Conservation (phyloP, 31 red algal species). For the Asparagopsis taxiformis region DNA sequence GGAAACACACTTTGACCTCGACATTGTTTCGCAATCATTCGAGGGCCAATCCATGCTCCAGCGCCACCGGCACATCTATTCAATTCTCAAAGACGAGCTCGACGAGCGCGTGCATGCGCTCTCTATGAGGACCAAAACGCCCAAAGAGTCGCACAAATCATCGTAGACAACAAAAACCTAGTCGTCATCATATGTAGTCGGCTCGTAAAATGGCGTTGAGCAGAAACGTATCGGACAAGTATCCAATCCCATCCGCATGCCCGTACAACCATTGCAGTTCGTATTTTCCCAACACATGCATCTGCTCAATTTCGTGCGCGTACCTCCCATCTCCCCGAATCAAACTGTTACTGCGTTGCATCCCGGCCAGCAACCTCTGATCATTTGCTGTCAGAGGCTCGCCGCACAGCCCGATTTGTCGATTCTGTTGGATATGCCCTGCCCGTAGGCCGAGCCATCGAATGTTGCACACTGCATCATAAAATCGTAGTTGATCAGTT, state of each 20-base stretch:
- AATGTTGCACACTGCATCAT: slow-evolving; percentile 35
- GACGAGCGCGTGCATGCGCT: slow-evolving; percentile 65
- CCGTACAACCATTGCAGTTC: slow-evolving; percentile 69
- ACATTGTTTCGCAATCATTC: slow-evolving; percentile 58
- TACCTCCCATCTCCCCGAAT: slow-evolving; percentile 16
- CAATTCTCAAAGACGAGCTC: slow-evolving; percentile 63
- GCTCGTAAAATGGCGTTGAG: slow-evolving; percentile 39
- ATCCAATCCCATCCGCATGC: slow-evolving; percentile 28
- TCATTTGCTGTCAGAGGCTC: slow-evolving; percentile 48
- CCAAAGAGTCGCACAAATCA: slow-evolving; percentile 16
- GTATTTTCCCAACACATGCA: slow-evolving; percentile 55
- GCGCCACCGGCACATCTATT: slow-evolving; percentile 71
- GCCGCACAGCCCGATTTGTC: slow-evolving; percentile 11
- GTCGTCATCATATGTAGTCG: slow-evolving; percentile 38
- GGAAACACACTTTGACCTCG: slow-evolving; percentile 80
- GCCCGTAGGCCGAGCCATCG: slow-evolving; percentile 71
- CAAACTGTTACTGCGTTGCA: slow-evolving; percentile 18
- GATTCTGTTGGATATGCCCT: slow-evolving; percentile 30
- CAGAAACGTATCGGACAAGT: slow-evolving; percentile 41
- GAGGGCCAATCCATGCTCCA: slow-evolving; percentile 34
- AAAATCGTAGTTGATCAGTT: neutral
- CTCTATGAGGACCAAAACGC: slow-evolving; percentile 61
- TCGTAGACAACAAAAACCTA: neutral
- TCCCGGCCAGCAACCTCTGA: slow-evolving; percentile 15
- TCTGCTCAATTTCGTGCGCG: slow-evolving; percentile 24